Percentiles rank a stretch among this genome's conserved stretches.
Conservation (phyloP, 805 yeast species). For the Candida tibetensis region DNA sequence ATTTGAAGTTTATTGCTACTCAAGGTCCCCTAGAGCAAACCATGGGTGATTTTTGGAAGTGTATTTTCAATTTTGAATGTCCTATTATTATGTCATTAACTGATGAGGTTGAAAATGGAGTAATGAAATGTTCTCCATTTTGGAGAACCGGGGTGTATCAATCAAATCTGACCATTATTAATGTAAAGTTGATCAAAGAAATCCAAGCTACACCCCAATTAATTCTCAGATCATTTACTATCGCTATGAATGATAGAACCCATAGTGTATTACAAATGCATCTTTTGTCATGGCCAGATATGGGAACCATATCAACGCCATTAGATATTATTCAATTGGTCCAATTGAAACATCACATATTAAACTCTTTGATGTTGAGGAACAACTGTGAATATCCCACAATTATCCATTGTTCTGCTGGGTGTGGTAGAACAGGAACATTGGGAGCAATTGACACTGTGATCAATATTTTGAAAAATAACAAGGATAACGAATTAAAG, state of each 20-base stretch:
- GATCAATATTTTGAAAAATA: slow-evolving; percentile 17
- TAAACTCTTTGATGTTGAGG: slow-evolving; percentile 6
- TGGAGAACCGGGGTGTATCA: slow-evolving; percentile 65
- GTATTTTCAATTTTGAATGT: slow-evolving; percentile 60
- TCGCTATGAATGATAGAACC: slow-evolving; percentile 10
- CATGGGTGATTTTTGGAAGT: slow-evolving; percentile 79
- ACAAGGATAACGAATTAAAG: slow-evolving; percentile 13
- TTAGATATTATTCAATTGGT: slow-evolving; percentile 52
- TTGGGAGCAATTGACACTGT: slow-evolving; percentile 29
- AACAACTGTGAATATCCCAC: slow-evolving; percentile 13
- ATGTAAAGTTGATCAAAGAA: slow-evolving; percentile 14
- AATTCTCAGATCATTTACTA: slow-evolving; percentile 14
- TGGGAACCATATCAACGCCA: slow-evolving; percentile 58
- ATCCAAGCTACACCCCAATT: slow-evolving; percentile 9
- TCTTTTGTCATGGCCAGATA: slow-evolving; percentile 79
- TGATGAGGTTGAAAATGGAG: slow-evolving; percentile 69
- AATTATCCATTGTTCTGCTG: slow-evolving; percentile 46
- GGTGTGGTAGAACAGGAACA: slow-evolving; percentile 31
- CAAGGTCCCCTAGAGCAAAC: slow-evolving; percentile 85
- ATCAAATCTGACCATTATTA: slow-evolving; percentile 24
- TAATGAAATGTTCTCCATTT: slow-evolving; percentile 73
- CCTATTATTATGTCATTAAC: slow-evolving; percentile 75
- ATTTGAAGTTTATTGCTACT: slow-evolving; percentile 59
- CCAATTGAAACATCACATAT: slow-evolving; percentile 24
- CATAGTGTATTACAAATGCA: slow-evolving; percentile 72